phyloP scores from a whole-genome alignment of 768 basidiomycete species.

The Mycena venus region DNA sequence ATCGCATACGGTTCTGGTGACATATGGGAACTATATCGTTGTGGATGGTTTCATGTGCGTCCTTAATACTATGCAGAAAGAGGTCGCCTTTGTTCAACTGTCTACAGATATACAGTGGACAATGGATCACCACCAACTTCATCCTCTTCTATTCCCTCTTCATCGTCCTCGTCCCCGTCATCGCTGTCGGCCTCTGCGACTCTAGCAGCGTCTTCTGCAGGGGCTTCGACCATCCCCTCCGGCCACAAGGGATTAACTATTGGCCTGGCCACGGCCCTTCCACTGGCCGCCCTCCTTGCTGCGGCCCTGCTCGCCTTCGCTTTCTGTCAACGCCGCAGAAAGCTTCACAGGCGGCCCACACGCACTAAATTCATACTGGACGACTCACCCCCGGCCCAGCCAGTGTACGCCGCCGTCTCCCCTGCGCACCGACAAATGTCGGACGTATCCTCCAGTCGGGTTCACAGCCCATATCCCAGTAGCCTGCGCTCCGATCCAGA shows the following conservation, averaged over 20 bases:
- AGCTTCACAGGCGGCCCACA: no score
- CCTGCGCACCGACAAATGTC: no score
- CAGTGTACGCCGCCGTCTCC: no score
- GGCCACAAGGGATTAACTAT: background rate
- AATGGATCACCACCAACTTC: background rate
- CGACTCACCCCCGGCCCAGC: no score
- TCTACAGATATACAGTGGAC: background rate
- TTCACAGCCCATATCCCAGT: no score
- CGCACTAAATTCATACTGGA: no score
- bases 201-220: background rate
- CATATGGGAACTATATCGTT: background rate
- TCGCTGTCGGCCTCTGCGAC: background rate
- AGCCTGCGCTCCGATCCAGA: no score
- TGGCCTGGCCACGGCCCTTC: background rate
- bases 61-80: background rate
- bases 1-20: conserved; percentile 17
- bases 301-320: no score
- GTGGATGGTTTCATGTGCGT: conserved; percentile 31
- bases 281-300: background rate
- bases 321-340: no score
- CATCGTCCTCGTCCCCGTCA: background rate
- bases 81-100: background rate
- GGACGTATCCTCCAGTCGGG: no score
- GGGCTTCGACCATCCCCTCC: background rate
- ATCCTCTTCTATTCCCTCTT: background rate